phyloP scores from a whole-genome alignment of 208 protist species.

The Wallacemonas collosoma region DNA sequence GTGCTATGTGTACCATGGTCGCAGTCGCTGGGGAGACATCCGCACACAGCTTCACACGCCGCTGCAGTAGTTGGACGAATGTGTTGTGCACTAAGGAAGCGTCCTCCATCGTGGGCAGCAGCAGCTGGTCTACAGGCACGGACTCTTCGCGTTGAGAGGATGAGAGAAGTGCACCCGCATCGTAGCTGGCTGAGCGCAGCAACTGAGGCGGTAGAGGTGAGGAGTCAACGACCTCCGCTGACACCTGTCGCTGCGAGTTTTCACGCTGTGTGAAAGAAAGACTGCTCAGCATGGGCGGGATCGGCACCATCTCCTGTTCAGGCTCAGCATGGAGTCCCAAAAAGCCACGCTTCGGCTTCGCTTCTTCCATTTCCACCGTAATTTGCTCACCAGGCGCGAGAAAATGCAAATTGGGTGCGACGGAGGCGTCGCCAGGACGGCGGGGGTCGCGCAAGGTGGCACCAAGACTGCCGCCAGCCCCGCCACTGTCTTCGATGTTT shows the following conservation, averaged over 20 bases:
- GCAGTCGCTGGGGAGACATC: constrained; percentile 24
- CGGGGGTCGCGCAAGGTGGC: not conserved
- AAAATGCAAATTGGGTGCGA: constrained; percentile 12
- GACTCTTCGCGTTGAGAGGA: too few species aligned
- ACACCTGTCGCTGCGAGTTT: not conserved
- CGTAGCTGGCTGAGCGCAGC: not conserved
- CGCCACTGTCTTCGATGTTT: not conserved
- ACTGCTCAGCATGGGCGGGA: not conserved
- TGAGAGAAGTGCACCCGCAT: not conserved
- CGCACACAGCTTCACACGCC: not conserved
- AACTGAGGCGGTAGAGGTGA: not conserved
- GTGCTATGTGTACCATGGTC: constrained; percentile 42
- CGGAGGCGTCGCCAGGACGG: not conserved
- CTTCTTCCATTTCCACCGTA: constrained; percentile 4
- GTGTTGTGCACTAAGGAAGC: constrained; percentile 28
- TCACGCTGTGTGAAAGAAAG: not conserved
- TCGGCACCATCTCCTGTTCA: not conserved
- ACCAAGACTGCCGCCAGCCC: not conserved
- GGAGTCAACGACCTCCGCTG: not conserved
- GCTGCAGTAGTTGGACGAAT: constrained; percentile 19
- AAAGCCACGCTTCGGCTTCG: not conserved
- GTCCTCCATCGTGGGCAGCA: not conserved
- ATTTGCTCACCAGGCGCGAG: constrained; percentile 1
- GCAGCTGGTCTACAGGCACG: too few species aligned
- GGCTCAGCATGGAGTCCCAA: not conserved